Evolutionary conservation across 192 early-diverging fungal genomes (phyloP).

Genomic region (Entomortierella beljakovae): DNA sequence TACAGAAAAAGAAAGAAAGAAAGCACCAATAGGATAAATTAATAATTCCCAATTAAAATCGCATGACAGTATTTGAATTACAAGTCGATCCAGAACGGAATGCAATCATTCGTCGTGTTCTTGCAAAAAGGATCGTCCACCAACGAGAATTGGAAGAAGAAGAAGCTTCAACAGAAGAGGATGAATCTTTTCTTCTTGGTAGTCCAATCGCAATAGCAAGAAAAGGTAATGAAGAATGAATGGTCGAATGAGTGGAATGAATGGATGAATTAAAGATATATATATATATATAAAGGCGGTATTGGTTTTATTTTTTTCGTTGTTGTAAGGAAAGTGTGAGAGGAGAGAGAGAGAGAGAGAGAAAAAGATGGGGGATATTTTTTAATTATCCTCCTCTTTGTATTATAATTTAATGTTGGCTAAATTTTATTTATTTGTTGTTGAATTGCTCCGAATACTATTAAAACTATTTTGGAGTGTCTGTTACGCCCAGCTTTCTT

Average conservation of each 20-base stretch:
- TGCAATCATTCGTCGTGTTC: constrained; percentile 40
- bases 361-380: no score
- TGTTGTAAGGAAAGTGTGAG: no score
- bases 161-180: constrained; percentile 50
- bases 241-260: no score
- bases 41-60: background rate
- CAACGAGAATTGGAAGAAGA: constrained; percentile 49
- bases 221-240: no score
- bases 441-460: constrained; percentile 3
- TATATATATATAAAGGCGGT: no score
- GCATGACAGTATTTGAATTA: constrained; percentile 52
- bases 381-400: no score
- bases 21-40: background rate
- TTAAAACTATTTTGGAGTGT: background rate
- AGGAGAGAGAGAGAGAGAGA: no score
- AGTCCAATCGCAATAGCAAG: constrained; percentile 23
- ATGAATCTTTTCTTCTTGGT: constrained; percentile 43
- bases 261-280: no score
- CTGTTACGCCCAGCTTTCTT: background rate
- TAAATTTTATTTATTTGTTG: background rate
- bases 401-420: background rate
- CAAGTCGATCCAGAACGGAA: constrained; percentile 51
- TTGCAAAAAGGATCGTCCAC: constrained; percentile 47
- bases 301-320: no score
- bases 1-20: no score